Percentiles rank a stretch among this genome's conserved stretches.
Evolutionary conservation across 2,329 filamentous ascomycete genomes (phyloP).

Genomic region (Paecilomyces variotii): DNA sequence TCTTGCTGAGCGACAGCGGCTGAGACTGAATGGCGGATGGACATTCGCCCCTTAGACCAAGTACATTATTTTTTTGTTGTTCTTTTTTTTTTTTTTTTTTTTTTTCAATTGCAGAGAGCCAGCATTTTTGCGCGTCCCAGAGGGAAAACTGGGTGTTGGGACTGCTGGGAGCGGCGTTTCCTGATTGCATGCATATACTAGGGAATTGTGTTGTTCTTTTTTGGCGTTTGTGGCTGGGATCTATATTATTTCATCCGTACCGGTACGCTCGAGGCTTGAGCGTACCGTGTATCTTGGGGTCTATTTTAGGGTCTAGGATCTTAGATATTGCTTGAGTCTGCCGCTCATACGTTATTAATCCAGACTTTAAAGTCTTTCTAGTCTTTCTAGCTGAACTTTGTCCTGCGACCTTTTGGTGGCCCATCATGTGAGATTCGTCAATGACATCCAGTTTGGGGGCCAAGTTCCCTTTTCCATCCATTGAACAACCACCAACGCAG

Average conservation of each 20-base stretch:
- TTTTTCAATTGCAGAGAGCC: neutral
- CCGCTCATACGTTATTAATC: neutral
- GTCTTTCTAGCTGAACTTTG: neutral
- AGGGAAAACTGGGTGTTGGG: neutral
- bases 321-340: neutral
- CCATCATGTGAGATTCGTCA: neutral
- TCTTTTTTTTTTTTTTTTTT: neutral
- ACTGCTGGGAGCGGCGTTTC: neutral
- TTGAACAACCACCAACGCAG: neutral
- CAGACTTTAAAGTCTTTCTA: neutral
- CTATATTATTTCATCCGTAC: neutral
- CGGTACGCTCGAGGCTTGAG: neutral
- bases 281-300: neutral
- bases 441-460: neutral
- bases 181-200: neutral
- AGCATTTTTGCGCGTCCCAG: neutral
- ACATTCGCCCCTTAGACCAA: constrained; percentile 49
- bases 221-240: neutral
- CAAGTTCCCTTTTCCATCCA: neutral
- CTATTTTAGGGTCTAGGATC: neutral
- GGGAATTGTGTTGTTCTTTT: neutral
- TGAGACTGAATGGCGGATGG: constrained; percentile 81
- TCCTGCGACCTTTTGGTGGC: neutral
- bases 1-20: constrained; percentile 66
- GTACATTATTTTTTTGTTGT: neutral